These are phyloP conservation scores for Hemileia vastatrix DNA, from an alignment of 1,284 basidiomycete species.

Conservation along the genomic window DNA sequence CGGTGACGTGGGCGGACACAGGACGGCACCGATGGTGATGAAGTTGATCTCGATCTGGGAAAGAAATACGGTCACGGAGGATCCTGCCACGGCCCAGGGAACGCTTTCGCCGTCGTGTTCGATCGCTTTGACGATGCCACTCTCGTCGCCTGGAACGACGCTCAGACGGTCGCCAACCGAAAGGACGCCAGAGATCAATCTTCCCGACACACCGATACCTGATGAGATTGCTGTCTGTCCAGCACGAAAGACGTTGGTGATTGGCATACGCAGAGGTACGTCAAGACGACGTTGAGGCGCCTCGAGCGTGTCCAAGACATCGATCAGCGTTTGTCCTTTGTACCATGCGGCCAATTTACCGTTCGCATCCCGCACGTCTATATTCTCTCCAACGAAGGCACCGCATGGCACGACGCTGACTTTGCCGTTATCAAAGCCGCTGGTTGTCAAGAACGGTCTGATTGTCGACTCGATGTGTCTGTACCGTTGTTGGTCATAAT, in stretches of 20 bases:
- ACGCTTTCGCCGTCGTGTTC: slow-evolving; percentile 68
- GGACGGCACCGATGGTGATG: slow-evolving; percentile 73
- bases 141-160: slow-evolving; percentile 84
- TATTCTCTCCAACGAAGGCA: slow-evolving; percentile 80
- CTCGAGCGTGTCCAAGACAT: slow-evolving; percentile 68
- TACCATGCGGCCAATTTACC: slow-evolving; percentile 66
- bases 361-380: slow-evolving; percentile 53
- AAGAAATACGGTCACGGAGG: slow-evolving; percentile 76
- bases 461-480: slow-evolving; percentile 69
- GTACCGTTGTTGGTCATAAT: slow-evolving; percentile 58
- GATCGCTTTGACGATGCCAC: slow-evolving; percentile 71
- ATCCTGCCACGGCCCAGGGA: slow-evolving; percentile 81
- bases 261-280: slow-evolving; percentile 70
- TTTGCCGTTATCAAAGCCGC: slow-evolving; percentile 71
- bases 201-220: slow-evolving; percentile 72
- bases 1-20: slow-evolving; percentile 62
- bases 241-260: slow-evolving; percentile 94
- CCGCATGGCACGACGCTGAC: slow-evolving; percentile 79
- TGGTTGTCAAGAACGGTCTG: slow-evolving; percentile 70
- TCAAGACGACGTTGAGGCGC: slow-evolving; percentile 69
- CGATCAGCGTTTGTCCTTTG: slow-evolving; percentile 69
- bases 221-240: slow-evolving; percentile 56
- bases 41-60: slow-evolving; percentile 75
- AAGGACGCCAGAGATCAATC: slow-evolving; percentile 74
- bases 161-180: slow-evolving; percentile 83